Conservation (phyloP, 1,284 basidiomycete genomes). For the Tranzscheliella williamsii region DNA sequence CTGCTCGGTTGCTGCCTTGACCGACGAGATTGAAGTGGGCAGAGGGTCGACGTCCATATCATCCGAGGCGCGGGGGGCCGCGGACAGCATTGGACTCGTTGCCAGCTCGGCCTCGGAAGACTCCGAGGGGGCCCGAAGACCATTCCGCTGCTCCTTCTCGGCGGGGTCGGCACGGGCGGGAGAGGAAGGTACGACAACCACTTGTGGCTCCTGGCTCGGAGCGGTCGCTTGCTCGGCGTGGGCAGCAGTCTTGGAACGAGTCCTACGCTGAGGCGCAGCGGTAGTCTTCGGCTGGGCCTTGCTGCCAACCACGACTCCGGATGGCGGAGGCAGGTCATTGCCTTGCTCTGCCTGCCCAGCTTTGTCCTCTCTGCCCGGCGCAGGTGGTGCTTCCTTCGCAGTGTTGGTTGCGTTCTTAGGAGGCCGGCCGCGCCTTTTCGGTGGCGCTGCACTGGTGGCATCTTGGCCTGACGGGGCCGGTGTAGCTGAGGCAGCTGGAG, state of each 20-base stretch:
- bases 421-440: too few species aligned
- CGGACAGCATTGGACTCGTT: conserved; percentile 33
- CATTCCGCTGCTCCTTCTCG: background rate
- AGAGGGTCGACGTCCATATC: conserved; percentile 28
- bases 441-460: too few species aligned
- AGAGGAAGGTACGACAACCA: conserved; percentile 16
- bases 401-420: too few species aligned
- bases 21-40: background rate
- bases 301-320: conserved; percentile 6
- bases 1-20: conserved; percentile 19
- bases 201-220: conserved; percentile 4
- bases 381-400: background rate
- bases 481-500: too few species aligned
- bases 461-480: too few species aligned
- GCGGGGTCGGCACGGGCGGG: background rate
- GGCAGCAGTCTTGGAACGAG: conserved; percentile 1
- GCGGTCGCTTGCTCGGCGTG: conserved; percentile 6
- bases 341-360: too few species aligned
- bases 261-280: conserved; percentile 4
- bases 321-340: conserved; percentile 18
- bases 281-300: background rate
- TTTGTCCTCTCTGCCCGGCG: background rate
- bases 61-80: conserved; percentile 14
- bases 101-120: conserved; percentile 34
- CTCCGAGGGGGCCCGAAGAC: conserved; percentile 17